Evolutionary conservation across 305 asterid species (phyloP).

Genomic region (Fraxinus platypoda): DNA sequence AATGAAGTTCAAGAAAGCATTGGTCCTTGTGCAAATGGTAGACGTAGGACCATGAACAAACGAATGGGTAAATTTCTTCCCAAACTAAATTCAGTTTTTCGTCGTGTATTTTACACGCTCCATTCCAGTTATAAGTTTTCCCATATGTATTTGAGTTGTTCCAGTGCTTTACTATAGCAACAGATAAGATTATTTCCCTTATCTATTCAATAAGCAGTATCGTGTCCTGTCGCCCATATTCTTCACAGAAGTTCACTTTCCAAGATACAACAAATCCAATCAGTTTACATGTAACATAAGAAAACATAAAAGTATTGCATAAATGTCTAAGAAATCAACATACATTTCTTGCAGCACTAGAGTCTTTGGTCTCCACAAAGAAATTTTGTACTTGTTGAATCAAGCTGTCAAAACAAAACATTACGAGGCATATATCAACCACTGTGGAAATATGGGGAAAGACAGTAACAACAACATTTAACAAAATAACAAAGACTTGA

Average conservation of each 20-base stretch:
- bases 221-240: neutral
- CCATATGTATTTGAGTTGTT: neutral
- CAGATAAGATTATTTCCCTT: neutral
- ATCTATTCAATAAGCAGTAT: neutral
- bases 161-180: neutral
- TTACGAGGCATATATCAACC: neutral
- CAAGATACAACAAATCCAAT: neutral
- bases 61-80: neutral
- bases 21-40: neutral
- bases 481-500: neutral
- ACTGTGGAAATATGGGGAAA: neutral
- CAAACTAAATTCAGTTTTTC: neutral
- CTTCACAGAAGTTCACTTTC: neutral
- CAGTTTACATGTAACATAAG: neutral
- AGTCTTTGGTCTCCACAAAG: constrained; percentile 70
- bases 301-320: neutral
- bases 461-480: neutral
- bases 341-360: constrained; percentile 65
- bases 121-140: neutral
- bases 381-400: constrained; percentile 80
- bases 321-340: constrained; percentile 23
- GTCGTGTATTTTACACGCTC: neutral
- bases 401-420: constrained; percentile 41
- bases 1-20: neutral
- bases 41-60: neutral